phyloP scores from a whole-genome alignment of 257 asterid genomes.

The Nicotiana tabacum region DNA sequence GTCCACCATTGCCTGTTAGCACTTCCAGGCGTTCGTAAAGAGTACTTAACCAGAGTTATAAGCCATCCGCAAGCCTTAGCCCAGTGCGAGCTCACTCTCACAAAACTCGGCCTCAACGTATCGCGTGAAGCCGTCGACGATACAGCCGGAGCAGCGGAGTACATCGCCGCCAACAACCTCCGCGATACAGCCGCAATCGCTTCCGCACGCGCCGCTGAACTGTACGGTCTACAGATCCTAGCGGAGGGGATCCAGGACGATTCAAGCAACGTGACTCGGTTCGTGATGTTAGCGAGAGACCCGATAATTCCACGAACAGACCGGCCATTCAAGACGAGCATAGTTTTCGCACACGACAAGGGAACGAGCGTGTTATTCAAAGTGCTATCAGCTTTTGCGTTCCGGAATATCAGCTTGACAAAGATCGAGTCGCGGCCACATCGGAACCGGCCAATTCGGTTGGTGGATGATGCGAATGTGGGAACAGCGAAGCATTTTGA shows the following conservation, averaged over 20 bases:
- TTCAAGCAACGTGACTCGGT: conserved; percentile 72
- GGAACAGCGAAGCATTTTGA: conserved; percentile 84
- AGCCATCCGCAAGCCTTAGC: conserved; percentile 89
- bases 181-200: conserved; percentile 86
- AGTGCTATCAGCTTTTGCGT: conserved; percentile 80
- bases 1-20: conserved; percentile 87
- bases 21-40: conserved; percentile 66
- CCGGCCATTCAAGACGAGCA: conserved; percentile 91
- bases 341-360: conserved; percentile 75
- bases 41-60: conserved; percentile 59
- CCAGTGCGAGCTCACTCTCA: conserved; percentile 80
- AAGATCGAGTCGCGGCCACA: conserved; percentile 91
- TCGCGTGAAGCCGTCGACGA: conserved; percentile 79
- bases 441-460: conserved; percentile 60
- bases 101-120: conserved; percentile 51
- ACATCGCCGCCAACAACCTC: conserved; percentile 52
- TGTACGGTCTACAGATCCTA: conserved; percentile 57
- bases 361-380: conserved; percentile 77
- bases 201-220: conserved; percentile 79
- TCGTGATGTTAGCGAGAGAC: conserved; percentile 86
- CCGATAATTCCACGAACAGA: conserved; percentile 81
- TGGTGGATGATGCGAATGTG: conserved; percentile 53
- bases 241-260: conserved; percentile 86
- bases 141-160: conserved; percentile 88
- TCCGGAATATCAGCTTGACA: conserved; percentile 66